phyloP scores from a whole-genome alignment of 1,284 basidiomycete species.

The Leccinum pallidistipes region DNA sequence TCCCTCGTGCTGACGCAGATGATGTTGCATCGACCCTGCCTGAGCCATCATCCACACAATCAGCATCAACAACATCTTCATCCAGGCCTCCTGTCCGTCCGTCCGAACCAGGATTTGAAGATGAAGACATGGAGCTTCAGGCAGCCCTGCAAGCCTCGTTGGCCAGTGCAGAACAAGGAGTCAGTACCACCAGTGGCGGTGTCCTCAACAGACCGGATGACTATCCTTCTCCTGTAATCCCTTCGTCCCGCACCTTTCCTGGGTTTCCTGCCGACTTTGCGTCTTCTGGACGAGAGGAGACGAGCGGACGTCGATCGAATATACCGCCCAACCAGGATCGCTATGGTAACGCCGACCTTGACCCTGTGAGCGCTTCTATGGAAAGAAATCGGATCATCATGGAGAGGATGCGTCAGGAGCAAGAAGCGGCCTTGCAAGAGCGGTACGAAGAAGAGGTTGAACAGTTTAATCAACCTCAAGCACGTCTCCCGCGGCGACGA shows the following conservation, averaged over 20 bases:
- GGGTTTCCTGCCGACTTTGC: conserved; percentile 17
- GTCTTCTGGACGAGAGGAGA: conserved; percentile 8
- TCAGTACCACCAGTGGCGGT: conserved; percentile 2
- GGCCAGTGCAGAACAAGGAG: conserved; percentile 26
- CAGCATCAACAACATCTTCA: conserved; percentile 17
- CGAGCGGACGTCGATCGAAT: conserved; percentile 4
- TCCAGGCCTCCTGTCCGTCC: conserved; percentile 18
- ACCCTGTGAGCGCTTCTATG: conserved; percentile 67
- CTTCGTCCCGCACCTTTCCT: conserved; percentile 26
- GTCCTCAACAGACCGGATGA: conserved; percentile 14
- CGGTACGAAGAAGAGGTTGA: conserved; percentile 48
- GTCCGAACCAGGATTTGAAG: conserved; percentile 53
- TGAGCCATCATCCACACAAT: conserved; percentile 39
- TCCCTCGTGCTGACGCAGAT: conserved; percentile 68
- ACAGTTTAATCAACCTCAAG: conserved; percentile 22
- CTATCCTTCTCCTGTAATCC: conserved; percentile 33
- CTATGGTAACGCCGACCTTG: conserved; percentile 39
- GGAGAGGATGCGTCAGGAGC: conserved; percentile 65
- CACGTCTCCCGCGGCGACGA: conserved; percentile 10
- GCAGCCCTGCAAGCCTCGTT: conserved; percentile 81
- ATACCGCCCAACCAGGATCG: conserved; percentile 29
- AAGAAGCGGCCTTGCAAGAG: conserved; percentile 66
- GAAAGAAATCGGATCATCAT: conserved; percentile 62
- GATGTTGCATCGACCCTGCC: conserved; percentile 59
- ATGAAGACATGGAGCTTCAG: conserved; percentile 87